These are phyloP conservation scores for Yarrowia bubula DNA, from an alignment of 805 yeast genomes.

Conservation along the genomic window DNA sequence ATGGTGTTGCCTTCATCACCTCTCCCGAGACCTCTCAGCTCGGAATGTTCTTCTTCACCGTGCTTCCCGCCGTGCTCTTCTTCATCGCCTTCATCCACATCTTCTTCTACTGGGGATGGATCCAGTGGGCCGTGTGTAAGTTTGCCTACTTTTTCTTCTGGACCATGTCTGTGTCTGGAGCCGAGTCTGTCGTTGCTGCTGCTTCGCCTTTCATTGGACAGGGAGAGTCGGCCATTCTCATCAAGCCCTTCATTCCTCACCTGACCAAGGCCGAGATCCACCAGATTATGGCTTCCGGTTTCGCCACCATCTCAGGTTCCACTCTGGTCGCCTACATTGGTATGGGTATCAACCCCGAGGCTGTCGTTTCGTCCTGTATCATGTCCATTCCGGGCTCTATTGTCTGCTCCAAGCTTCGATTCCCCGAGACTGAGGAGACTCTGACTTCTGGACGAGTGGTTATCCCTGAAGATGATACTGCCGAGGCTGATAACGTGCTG, in stretches of 20 bases:
- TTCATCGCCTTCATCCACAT: constrained; percentile 63
- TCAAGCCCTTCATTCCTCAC: constrained; percentile 58
- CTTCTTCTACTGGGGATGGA: constrained; percentile 56
- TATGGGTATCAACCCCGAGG: constrained; percentile 60
- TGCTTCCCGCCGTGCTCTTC: constrained; percentile 61
- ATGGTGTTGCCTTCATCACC: constrained; percentile 61
- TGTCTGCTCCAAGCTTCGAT: constrained; percentile 58
- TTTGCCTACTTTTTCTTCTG: constrained; percentile 59
- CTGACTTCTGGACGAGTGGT: constrained; percentile 50
- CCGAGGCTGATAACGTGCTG: constrained; percentile 50
- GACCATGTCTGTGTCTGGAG: constrained; percentile 58
- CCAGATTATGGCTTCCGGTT: constrained; percentile 61
- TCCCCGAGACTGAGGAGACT: constrained; percentile 58
- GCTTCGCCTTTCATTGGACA: constrained; percentile 67
- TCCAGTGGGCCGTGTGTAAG: constrained; percentile 60
- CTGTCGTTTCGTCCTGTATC: constrained; percentile 63
- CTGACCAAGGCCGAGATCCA: constrained; percentile 61
- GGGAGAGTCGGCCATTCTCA: constrained; percentile 62
- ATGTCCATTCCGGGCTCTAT: constrained; percentile 67
- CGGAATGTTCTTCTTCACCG: constrained; percentile 55
- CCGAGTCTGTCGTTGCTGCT: constrained; percentile 64
- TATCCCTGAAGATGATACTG: constrained; percentile 47
- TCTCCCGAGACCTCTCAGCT: constrained; percentile 42
- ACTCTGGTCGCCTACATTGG: constrained; percentile 63
- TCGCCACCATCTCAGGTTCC: constrained; percentile 63